A percentile compares a stretch with the other conserved stretches of the same genome.
phyloP scores from a whole-genome alignment of 441 rosid species.

The Rhodomyrtus psidioides region DNA sequence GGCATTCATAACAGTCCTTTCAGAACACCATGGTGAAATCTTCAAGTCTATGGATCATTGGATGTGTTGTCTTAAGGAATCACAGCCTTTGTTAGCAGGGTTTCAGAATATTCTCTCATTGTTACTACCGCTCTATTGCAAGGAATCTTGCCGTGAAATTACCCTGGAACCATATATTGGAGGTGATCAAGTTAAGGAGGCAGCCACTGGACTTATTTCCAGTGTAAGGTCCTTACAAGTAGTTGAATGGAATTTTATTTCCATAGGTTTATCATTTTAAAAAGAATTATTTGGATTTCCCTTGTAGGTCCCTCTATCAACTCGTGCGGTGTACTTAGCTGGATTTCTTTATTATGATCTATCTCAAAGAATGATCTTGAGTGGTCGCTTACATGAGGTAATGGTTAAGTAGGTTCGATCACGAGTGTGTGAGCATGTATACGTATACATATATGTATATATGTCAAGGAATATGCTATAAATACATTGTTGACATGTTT shows the following conservation, averaged over 20 bases:
- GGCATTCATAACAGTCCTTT: conserved; percentile 33
- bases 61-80: conserved; percentile 59
- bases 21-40: conserved; percentile 42
- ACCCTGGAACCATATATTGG: conserved; percentile 25
- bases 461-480: background rate
- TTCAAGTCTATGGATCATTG: conserved; percentile 53
- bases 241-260: background rate
- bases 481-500: background rate
- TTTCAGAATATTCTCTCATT: conserved; percentile 50
- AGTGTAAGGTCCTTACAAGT: conserved; percentile 37
- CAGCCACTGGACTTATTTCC: conserved; percentile 51
- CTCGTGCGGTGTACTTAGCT: conserved; percentile 46
- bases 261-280: background rate
- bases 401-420: background rate
- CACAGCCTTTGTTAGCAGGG: conserved; percentile 48
- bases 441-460: background rate
- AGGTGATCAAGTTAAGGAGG: conserved; percentile 46
- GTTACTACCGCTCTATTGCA: conserved; percentile 17
- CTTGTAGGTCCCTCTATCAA: conserved; percentile 44
- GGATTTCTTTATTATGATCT: conserved; percentile 84
- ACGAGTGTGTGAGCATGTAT: background rate
- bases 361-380: conserved; percentile 52
- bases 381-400: conserved; percentile 77
- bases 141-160: conserved; percentile 17
- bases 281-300: background rate